Percentiles rank a stretch among this genome's conserved stretches.
phyloP scores from a whole-genome alignment of 2,329 filamentous ascomycete genomes.

The Metarhizium sp. region DNA sequence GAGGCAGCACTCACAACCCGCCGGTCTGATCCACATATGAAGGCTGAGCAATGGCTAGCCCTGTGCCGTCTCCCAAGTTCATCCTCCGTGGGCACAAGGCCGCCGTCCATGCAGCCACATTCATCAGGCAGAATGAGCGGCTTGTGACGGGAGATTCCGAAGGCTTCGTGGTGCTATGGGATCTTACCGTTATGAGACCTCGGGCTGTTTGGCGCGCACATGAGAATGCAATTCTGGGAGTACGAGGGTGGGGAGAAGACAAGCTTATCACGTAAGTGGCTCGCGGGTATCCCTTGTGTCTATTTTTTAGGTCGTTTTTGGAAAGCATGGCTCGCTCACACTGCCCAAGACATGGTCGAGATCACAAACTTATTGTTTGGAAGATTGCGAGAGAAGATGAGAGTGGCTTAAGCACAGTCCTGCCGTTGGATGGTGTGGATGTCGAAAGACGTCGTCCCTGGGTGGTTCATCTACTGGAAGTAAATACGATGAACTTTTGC shows the following conservation, averaged over 20 bases:
- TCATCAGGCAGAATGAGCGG: slow-evolving; percentile 63
- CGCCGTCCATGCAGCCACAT: slow-evolving; percentile 67
- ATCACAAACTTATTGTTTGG: slow-evolving; percentile 83
- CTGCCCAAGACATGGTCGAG: slow-evolving; percentile 69
- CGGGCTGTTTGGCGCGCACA: slow-evolving; percentile 83
- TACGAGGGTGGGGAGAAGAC: slow-evolving; percentile 61
- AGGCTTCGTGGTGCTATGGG: slow-evolving; percentile 83
- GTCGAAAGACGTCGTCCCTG: slow-evolving; percentile 57
- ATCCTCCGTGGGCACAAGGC: slow-evolving; percentile 80
- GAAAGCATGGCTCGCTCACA: neutral
- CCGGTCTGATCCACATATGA: neutral
- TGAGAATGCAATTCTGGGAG: slow-evolving; percentile 63
- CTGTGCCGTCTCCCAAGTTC: slow-evolving; percentile 34
- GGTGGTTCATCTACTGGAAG: slow-evolving; percentile 73
- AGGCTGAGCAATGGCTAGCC: slow-evolving; percentile 16
- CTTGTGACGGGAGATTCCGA: slow-evolving; percentile 83
- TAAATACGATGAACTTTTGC: slow-evolving; percentile 96
- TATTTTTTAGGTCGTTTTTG: too few relatives aligned
- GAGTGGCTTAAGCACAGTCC: slow-evolving; percentile 49
- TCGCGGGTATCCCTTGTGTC: neutral
- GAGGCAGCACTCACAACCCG: neutral
- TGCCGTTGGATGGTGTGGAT: slow-evolving; percentile 58
- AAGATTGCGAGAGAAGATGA: slow-evolving; percentile 56
- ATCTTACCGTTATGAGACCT: slow-evolving; percentile 69
- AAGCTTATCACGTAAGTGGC: slow-evolving; percentile 70